Percentiles rank a stretch among this genome's conserved stretches.
Conservation (phyloP, 2,329 filamentous ascomycete genomes). For the Thielaviopsis ethacetica region DNA sequence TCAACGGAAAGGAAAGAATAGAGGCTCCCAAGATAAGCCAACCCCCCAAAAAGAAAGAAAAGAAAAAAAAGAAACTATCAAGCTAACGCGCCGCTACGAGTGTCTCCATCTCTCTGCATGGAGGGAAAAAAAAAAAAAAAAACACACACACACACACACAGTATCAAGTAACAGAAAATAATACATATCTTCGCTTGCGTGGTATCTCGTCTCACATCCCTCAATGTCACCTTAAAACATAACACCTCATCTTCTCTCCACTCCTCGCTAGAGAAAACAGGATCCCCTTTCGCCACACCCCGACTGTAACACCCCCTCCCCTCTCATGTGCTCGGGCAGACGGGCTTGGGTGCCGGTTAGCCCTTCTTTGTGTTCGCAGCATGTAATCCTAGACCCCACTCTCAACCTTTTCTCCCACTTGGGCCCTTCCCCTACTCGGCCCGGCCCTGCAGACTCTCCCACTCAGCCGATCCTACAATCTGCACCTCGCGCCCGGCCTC, state of each 20-base stretch:
- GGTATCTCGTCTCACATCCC: slow-evolving; percentile 6
- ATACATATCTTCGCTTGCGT: slow-evolving; percentile 2
- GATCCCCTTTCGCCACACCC: neutral
- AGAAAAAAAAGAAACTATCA: too few relatives aligned
- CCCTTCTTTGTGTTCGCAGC: too few relatives aligned
- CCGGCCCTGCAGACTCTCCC: slow-evolving; percentile 36
- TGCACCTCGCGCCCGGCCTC: slow-evolving; percentile 26
- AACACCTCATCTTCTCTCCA: neutral
- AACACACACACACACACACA: too few relatives aligned
- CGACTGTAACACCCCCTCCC: neutral
- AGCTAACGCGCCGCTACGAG: too few relatives aligned
- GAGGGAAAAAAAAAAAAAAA: too few relatives aligned
- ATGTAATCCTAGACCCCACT: neutral
- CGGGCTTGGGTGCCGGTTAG: too few relatives aligned
- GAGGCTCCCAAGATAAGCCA: too few relatives aligned
- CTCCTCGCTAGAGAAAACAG: slow-evolving; percentile 7
- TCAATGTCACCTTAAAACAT: slow-evolving; percentile 1
- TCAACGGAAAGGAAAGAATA: neutral
- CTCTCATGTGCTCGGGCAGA: too few relatives aligned
- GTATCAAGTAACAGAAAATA: too few relatives aligned
- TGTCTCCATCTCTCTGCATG: too few relatives aligned
- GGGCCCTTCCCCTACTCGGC: slow-evolving; percentile 14
- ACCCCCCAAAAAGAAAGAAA: too few relatives aligned
- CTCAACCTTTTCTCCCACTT: neutral
- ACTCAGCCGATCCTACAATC: slow-evolving; percentile 37